phyloP scores from a whole-genome alignment of 345 rosid species.

The Mallotus nudiflorus region DNA sequence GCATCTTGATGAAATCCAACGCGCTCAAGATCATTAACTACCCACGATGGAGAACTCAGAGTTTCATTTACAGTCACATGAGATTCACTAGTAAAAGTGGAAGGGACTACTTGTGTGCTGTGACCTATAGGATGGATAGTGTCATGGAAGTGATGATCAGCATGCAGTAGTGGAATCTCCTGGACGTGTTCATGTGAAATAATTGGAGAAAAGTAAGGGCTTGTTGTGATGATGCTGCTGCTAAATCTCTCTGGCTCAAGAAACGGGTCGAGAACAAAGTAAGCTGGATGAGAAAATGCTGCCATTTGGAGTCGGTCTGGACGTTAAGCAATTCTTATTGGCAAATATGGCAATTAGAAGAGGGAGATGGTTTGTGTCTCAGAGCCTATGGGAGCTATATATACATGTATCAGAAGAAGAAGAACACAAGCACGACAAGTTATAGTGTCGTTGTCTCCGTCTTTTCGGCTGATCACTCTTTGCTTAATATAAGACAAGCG shows the following conservation, averaged over 20 bases:
- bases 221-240: background rate
- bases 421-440: no score
- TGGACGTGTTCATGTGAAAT: background rate
- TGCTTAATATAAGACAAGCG: no score
- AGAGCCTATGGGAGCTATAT: no score
- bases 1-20: background rate
- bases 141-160: background rate
- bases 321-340: no score
- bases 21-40: background rate
- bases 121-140: background rate
- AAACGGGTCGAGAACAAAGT: background rate
- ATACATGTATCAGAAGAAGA: no score
- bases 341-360: no score
- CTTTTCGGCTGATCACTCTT: no score
- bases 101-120: background rate
- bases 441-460: no score
- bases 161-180: background rate
- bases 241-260: background rate
- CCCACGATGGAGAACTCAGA: background rate
- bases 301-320: background rate
- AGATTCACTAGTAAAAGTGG: background rate
- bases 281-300: slow-evolving; percentile 10
- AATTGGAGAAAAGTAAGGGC: background rate
- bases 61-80: background rate
- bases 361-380: no score